Evolutionary conservation across 2,329 filamentous ascomycete genomes (phyloP), one percentile per base, ranked within the genome.

Genomic region (Fusarium drepaniforme): DNA sequence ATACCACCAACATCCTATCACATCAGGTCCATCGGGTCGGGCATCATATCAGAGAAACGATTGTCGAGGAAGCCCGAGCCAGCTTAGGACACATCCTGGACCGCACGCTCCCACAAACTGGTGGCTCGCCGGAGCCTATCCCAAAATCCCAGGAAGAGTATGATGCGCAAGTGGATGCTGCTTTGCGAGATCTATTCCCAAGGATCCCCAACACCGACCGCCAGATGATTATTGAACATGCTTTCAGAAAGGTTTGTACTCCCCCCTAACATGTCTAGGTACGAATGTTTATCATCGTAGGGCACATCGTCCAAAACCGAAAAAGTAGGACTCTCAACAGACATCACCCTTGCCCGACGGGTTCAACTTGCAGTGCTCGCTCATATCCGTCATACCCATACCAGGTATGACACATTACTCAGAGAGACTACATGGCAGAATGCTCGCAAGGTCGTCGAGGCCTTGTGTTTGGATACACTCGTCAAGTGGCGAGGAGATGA

Each of bases 401-500:
- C 91, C 8, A 86, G 89, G 76, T 93, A 93, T 83, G 91, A 93
- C 78, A 81, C 88, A 67, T 83, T 93, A 21, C 83, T 92, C 18
- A 87, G 81, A 76, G 89, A 92, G 77, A 90, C 89, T 7, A 85
- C 83, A 21, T 92, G 90, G 85, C 83, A 85, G 61, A 90, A 90
- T 77, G 90, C 91, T 63, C 86, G 91, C 72, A 91, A 88, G 82
- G 87, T 87, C 46, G 90, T 92, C 53, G 90, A 92, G 76, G 82
- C 86, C 37, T 83, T 90, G 16, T 93, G 91, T 73, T 84, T 93
- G 56, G 91, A 92, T 75, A 85, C 90, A 64, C 88, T 93, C 81
- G 88, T 92, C 85, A 92, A 92, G 88, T 93, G 91, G 91, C 90
- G 91, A 84, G 91, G 91, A 66, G 91, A 93, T 76, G 91, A 93